Conservation (phyloP, 192 early-diverging fungal species). For the Mortierella claussenii region DNA sequence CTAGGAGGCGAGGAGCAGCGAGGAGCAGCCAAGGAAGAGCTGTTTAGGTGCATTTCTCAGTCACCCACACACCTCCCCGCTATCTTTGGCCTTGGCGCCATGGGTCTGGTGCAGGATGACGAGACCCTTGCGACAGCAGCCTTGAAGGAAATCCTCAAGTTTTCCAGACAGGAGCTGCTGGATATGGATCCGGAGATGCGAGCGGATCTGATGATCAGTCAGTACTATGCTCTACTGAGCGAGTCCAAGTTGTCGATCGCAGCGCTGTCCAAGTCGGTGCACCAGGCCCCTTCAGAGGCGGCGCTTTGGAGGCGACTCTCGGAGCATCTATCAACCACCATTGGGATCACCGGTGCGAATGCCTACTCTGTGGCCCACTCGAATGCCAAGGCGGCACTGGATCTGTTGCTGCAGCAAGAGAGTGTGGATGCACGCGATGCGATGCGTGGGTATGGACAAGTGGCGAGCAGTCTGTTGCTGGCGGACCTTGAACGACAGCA, state of each 20-base stretch:
- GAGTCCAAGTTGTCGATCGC: slow-evolving; percentile 50
- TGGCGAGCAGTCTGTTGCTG: slow-evolving; percentile 48
- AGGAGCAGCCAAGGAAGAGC: slow-evolving; percentile 79
- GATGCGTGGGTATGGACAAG: slow-evolving; percentile 49
- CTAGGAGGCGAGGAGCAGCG: slow-evolving; percentile 83
- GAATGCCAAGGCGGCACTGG: slow-evolving; percentile 35
- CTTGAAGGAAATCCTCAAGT: slow-evolving; percentile 72
- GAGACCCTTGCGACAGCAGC: slow-evolving; percentile 69
- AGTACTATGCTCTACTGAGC: slow-evolving; percentile 36
- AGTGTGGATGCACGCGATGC: slow-evolving; percentile 42
- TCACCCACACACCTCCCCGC: slow-evolving; percentile 68
- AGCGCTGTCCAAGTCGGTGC: slow-evolving; percentile 55
- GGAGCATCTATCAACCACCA: slow-evolving; percentile 42
- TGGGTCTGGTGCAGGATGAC: slow-evolving; percentile 75
- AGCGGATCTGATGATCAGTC: slow-evolving; percentile 33
- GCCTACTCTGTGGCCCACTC: slow-evolving; percentile 43
- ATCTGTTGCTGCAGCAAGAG: slow-evolving; percentile 28
- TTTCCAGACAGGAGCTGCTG: slow-evolving; percentile 56
- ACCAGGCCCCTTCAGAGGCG: slow-evolving; percentile 54
- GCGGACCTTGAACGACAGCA: slow-evolving; percentile 29
- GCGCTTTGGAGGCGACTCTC: slow-evolving; percentile 53
- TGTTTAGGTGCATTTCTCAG: slow-evolving; percentile 73
- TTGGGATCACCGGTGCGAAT: slow-evolving; percentile 11
- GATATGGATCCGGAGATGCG: slow-evolving; percentile 44
- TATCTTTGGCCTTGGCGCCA: slow-evolving; percentile 72